Conservation (phyloP, 73 alveolate species). For the Paramecium biaurelia region DNA sequence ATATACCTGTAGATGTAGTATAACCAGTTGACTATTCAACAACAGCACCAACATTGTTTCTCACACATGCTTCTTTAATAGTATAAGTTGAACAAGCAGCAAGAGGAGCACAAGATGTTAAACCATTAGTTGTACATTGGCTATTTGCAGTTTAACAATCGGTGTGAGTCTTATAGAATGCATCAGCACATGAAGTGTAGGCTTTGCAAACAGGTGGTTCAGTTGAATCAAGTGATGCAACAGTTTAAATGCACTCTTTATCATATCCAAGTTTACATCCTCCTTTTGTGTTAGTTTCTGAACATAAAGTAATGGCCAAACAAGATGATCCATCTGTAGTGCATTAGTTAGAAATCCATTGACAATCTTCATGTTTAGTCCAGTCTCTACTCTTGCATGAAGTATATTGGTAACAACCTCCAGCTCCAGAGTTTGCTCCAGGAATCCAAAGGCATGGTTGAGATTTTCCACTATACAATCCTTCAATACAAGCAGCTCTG, state of each 20-base stretch:
- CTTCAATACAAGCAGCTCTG: conserved; percentile 20
- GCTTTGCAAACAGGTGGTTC: not conserved
- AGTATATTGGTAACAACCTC: not conserved
- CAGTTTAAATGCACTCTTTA: not conserved
- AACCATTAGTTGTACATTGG: conserved; percentile 29
- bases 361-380: not conserved
- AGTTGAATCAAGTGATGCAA: not conserved
- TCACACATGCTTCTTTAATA: not conserved
- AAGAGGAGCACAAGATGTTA: not conserved
- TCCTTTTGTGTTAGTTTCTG: not conserved
- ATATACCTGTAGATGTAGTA: not conserved
- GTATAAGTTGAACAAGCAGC: not conserved
- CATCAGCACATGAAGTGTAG: not conserved
- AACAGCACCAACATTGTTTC: not conserved
- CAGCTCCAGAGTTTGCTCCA: not conserved
- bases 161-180: not conserved
- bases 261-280: conserved; percentile 2
- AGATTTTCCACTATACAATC: not conserved
- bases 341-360: not conserved
- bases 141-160: not conserved
- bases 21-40: not conserved
- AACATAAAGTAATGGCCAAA: not conserved
- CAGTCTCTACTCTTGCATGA: not conserved
- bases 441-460: conserved; percentile 30
- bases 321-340: not conserved